These are phyloP conservation scores for Eragrostis tef DNA, from an alignment of 202 grass and related monocot genomes.

Conservation along the genomic window DNA sequence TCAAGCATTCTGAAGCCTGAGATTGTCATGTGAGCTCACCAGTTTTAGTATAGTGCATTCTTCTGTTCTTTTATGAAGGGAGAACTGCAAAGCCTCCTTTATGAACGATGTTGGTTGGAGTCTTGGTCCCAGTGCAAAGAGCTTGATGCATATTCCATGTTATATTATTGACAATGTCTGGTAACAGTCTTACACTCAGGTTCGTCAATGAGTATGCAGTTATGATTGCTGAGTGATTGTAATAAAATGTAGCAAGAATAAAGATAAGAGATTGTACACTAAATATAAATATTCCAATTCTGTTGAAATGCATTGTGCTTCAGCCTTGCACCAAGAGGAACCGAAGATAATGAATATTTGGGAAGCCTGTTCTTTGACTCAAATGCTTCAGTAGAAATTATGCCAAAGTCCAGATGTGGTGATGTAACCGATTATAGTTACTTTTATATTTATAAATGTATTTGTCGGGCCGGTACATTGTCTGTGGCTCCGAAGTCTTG, in stretches of 20 bases:
- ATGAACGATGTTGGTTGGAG: not conserved
- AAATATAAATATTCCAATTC: not conserved
- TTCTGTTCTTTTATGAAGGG: conserved; percentile 1
- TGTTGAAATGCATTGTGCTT: not conserved
- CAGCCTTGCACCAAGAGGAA: not conserved
- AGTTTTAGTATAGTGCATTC: conserved; percentile 28
- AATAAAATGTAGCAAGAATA: too few relatives aligned
- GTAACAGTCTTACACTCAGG: conserved; percentile 8
- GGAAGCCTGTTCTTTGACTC: not conserved
- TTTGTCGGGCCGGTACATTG: not conserved
- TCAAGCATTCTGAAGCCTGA: conserved; percentile 84
- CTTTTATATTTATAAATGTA: not conserved
- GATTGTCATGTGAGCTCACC: conserved; percentile 73
- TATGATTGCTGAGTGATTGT: conserved; percentile 22
- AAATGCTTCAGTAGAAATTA: conserved; percentile 15
- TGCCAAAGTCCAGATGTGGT: not conserved
- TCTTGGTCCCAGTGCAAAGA: conserved; percentile 41
- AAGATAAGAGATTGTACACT: not conserved
- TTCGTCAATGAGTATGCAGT: not conserved
- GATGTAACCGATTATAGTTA: not conserved
- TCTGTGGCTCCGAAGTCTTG: not conserved
- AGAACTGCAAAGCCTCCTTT: not conserved
- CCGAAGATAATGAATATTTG: not conserved
- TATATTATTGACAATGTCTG: conserved; percentile 41
- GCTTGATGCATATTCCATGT: conserved; percentile 23